These are phyloP conservation scores for Aleurites moluccanus DNA, from an alignment of 441 rosid species.

Conservation along the genomic window DNA sequence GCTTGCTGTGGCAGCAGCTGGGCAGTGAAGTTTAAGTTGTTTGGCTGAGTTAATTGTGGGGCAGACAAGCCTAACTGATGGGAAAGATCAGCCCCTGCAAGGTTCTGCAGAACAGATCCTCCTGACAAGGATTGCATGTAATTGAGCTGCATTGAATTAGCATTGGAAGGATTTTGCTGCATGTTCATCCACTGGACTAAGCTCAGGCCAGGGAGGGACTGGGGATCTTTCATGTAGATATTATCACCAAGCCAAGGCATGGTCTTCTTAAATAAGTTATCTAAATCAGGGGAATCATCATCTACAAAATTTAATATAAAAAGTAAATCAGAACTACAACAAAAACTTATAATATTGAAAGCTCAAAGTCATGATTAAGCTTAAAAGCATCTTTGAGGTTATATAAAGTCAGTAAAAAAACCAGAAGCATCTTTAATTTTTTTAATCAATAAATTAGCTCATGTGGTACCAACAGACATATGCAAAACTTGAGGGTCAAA, in stretches of 20 bases:
- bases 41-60: constrained; percentile 51
- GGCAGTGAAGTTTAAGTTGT: constrained; percentile 44
- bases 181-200: constrained; percentile 73
- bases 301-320: constrained; percentile 37
- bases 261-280: constrained; percentile 54
- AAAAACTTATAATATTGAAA: constrained; percentile 8
- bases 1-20: constrained; percentile 56
- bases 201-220: constrained; percentile 52
- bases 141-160: constrained; percentile 53
- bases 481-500: constrained; percentile 21
- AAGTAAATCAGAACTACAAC: constrained; percentile 16
- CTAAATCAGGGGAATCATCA: constrained; percentile 55
- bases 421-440: constrained; percentile 14
- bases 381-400: neutral
- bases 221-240: constrained; percentile 51
- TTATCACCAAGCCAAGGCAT: constrained; percentile 75
- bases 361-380: neutral
- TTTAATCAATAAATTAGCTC: constrained; percentile 21
- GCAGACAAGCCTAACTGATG: constrained; percentile 52
- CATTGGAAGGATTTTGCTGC: constrained; percentile 59
- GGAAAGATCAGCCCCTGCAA: constrained; percentile 49
- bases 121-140: constrained; percentile 48
- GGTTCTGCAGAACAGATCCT: constrained; percentile 51
- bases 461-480: constrained; percentile 13
- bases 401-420: neutral